phyloP scores from a whole-genome alignment of 345 rosid species.

The Citrus trifoliata region DNA sequence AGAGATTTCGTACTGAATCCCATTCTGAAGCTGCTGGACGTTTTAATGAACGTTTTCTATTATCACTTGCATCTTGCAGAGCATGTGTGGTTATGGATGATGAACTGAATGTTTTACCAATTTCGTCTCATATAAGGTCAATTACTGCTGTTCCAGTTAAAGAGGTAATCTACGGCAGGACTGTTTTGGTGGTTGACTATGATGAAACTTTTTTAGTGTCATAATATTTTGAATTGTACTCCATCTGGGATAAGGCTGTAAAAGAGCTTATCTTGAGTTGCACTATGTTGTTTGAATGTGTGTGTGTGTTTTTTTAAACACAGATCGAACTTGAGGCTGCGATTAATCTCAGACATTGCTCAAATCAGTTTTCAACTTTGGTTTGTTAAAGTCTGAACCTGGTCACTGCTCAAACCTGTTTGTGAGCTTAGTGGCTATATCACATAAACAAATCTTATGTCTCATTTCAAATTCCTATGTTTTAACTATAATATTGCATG shows the following conservation, averaged over 20 bases:
- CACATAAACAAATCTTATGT: not conserved
- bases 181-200: not conserved
- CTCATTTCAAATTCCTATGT: not conserved
- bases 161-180: constrained; percentile 46
- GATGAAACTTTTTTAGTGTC: not conserved
- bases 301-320: too few relatives aligned
- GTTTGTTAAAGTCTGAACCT: not conserved
- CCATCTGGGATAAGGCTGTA: not conserved
- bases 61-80: constrained; percentile 89
- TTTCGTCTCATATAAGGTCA: constrained; percentile 88
- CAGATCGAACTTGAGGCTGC: not conserved
- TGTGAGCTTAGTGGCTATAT: not conserved
- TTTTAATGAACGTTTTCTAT: constrained; percentile 86
- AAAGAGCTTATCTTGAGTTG: not conserved
- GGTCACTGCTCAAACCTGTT: not conserved
- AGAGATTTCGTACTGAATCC: constrained; percentile 91
- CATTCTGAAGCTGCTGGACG: constrained; percentile 86
- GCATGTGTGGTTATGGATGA: constrained; percentile 94
- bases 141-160: constrained; percentile 51
- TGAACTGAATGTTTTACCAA: constrained; percentile 87
- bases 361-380: not conserved
- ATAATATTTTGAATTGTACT: not conserved
- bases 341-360: not conserved
- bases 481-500: not conserved
- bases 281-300: not conserved